Evolutionary conservation across 2,329 filamentous ascomycete genomes (phyloP), one percentile per base, ranked within the genome.

Genomic region (Sporothrix euskadiensis): DNA sequence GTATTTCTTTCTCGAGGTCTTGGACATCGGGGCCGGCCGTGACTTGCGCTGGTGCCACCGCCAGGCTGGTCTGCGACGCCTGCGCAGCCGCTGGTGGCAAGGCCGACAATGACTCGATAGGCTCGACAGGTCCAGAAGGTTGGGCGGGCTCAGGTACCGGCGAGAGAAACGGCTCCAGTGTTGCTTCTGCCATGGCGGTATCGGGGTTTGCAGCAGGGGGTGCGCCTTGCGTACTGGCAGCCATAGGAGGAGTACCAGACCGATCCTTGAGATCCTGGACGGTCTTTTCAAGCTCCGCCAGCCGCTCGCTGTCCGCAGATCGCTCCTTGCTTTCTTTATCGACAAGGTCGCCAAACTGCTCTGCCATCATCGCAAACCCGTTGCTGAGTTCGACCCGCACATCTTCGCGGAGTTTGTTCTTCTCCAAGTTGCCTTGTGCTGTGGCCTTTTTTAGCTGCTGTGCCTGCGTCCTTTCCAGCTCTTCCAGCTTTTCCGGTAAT

Each of bases 311-410:
- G 14, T 69, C 74, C 16, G 30, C n/a, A 14, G 32, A 22, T 1
- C 73, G 72, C 3, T 35, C 69, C n/a, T 30, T 39, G 1, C 41
- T 39, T 19, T 75, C 72, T 2, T 54, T 22, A 5, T 66, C 65
- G 7, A 76, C 10, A 49, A 72, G 47, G 1, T 56, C 30, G 52
- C 72, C 74, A 54, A 76, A 73, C 14, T 19, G 22, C 1, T 49
- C 10, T 7, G 66, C 35, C 14, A 75, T 61, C 39, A 1, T 47
- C 2, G 56, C 54, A 16, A 69, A 66, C 1, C 73, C 57, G 4
- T 30, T 22, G 4, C 4, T 4, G 7, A 73, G 0, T 9, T 68
- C 30, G 32, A 32, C 7, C 22, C 61, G 65, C 41, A 68, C 6
- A 6, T 68, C 65, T 8, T 72, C 26, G 26, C 41, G 41, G 47